A percentile compares a stretch with the other conserved stretches of the same genome.
Evolutionary conservation across 1,284 basidiomycete species (phyloP).

Genomic region (Peniophora sp.): DNA sequence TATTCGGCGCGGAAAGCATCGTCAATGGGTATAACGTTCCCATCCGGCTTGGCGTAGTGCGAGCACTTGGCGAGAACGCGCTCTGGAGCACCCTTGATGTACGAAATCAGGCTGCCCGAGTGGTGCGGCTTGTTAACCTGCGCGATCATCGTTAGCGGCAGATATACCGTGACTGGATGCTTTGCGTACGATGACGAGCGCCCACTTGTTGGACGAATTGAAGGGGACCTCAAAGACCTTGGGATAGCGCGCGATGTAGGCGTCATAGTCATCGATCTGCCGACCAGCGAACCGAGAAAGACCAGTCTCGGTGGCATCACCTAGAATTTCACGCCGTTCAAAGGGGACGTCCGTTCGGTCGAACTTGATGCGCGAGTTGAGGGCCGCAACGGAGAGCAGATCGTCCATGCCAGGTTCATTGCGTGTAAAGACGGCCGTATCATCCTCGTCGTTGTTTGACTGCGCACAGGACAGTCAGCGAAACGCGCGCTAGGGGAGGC

Average conservation of each 20-base stretch:
- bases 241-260: conserved; percentile 37
- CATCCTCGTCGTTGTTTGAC: conserved; percentile 59
- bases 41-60: conserved; percentile 46
- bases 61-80: conserved; percentile 57
- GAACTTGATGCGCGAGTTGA: conserved; percentile 66
- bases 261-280: conserved; percentile 45
- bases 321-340: conserved; percentile 53
- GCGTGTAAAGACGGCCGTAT: conserved; percentile 40
- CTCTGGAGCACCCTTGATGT: conserved; percentile 64
- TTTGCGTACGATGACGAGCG: conserved; percentile 50
- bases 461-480: conserved; percentile 12
- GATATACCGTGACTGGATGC: background rate
- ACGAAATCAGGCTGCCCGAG: conserved; percentile 38
- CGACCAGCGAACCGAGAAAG: conserved; percentile 58
- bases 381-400: conserved; percentile 52
- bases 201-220: conserved; percentile 69
- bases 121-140: conserved; percentile 49
- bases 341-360: conserved; percentile 57
- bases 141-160: background rate
- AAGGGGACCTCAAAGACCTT: conserved; percentile 67
- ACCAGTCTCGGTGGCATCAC: conserved; percentile 66
- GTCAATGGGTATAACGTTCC: conserved; percentile 37
- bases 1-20: conserved; percentile 47
- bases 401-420: conserved; percentile 50
- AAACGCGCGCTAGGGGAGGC: background rate